Conservation (phyloP, 1,284 basidiomycete species). For the Rhodotorula sp. region DNA sequence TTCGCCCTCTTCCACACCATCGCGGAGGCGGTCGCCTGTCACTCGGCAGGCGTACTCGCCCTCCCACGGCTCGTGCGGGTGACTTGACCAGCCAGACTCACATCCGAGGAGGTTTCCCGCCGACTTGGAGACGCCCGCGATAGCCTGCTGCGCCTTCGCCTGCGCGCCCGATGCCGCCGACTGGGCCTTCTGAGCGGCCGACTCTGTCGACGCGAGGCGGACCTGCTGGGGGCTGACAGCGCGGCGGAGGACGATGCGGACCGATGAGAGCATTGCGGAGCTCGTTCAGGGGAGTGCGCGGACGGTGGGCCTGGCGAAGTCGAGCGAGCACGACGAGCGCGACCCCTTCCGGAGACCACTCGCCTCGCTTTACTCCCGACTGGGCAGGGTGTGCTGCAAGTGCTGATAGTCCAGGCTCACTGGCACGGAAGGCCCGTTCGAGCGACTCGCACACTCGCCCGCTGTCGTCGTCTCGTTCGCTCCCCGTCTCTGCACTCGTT, state of each 20-base stretch:
- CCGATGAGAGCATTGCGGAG: conserved; percentile 4
- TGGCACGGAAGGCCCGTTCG: too few species aligned
- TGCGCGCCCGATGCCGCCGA: conserved; percentile 54
- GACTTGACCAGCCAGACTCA: conserved; percentile 51
- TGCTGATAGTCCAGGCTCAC: too few species aligned
- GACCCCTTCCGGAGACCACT: too few species aligned
- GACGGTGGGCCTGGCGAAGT: neutral
- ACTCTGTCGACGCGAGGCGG: conserved; percentile 21
- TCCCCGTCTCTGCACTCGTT: too few species aligned
- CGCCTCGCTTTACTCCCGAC: too few species aligned
- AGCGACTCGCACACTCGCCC: too few species aligned
- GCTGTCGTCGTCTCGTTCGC: neutral
- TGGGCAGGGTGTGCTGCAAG: too few species aligned
- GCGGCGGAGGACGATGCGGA: conserved; percentile 7
- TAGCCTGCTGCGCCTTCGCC: conserved; percentile 65
- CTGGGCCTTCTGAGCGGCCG: conserved; percentile 18
- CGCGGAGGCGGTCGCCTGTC: neutral
- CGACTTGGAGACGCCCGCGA: conserved; percentile 63
- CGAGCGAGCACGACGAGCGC: neutral
- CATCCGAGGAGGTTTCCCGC: conserved; percentile 64
- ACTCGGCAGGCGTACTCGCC: neutral
- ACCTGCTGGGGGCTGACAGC: conserved; percentile 5
- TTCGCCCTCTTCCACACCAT: neutral
- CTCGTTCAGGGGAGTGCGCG: neutral
- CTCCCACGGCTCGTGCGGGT: too few species aligned